Conservation (phyloP, 306 rosid genomes). For the Lagenaria siceraria region DNA sequence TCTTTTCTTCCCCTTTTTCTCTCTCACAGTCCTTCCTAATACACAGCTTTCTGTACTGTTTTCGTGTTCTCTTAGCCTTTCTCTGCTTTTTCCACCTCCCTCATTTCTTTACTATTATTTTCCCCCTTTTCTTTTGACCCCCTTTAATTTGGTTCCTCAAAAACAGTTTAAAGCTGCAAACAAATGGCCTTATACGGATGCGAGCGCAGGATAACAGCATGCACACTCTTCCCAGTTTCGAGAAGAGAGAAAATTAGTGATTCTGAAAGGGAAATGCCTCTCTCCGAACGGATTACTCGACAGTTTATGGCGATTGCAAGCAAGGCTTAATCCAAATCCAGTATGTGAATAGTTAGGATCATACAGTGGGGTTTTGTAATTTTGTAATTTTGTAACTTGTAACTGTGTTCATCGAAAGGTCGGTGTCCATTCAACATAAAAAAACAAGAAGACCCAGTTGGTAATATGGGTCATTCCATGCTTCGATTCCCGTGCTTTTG, state of each 20-base stretch:
- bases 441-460: slow-evolving; percentile 35
- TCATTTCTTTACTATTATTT: slow-evolving; percentile 9
- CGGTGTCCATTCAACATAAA: slow-evolving; percentile 42
- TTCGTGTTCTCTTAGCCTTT: slow-evolving; percentile 42
- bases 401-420: slow-evolving; percentile 67
- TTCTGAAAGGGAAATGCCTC: slow-evolving; percentile 1
- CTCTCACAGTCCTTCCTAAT: background rate
- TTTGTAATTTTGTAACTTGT: too few species aligned
- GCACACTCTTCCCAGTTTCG: slow-evolving; percentile 41
- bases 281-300: too few species aligned
- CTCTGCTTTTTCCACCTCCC: slow-evolving; percentile 24
- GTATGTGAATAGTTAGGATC: background rate
- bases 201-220: slow-evolving; percentile 52
- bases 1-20: background rate
- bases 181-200: slow-evolving; percentile 30
- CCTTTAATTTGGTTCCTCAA: background rate
- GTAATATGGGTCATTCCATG: slow-evolving; percentile 22
- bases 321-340: background rate
- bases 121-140: background rate
- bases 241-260: background rate
- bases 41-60: slow-evolving; percentile 24
- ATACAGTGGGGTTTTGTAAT: too few species aligned
- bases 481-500: slow-evolving; percentile 83
- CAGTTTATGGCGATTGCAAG: background rate
- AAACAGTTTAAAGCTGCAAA: slow-evolving; percentile 71